Base-by-base conservation (phyloP, 805 yeast genomes). In the Priceomyces castillae region DNA sequence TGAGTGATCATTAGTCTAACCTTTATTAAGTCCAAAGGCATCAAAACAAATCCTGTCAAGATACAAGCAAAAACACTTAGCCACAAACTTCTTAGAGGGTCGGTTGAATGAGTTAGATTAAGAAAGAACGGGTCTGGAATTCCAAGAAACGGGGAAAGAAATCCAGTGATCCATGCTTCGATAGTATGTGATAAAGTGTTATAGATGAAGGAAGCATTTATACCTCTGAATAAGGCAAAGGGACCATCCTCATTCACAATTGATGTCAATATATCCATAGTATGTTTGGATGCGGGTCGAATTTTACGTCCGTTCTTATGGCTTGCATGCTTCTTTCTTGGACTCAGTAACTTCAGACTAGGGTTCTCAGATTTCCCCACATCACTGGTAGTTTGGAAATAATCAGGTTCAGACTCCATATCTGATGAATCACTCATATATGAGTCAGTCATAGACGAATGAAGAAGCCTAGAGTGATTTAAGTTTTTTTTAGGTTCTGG, bases 111-210 rank as follows among this genome's bases (percentile, higher is more conserved):
- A 16, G 87, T 74, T 40, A 86, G 74, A 49, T 88, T 96, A 52
- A 89, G 82, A 59, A 89, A 84, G 48, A 82, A 80, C 2, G 97
- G 97, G 59, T 90, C 97, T 0, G 97, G 96, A 23, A 89, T 79
- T 15, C 86, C 84, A 41, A 86, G 62, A 37, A 87, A 67, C 2
- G 97, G 94, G 3, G 96, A 82, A 6, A 90, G 59, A 49, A 90
- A 79, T 3, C 97, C 97, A 0, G 95, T 85, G 38, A 90, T 73
- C 97, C 98, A 90, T 1, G 96, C 88, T 57, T 87, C 92, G 37
- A 90, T 67, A 0, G 96, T 85, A 39, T 81, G 79, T 2, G 84
- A 78, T 15, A 89, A 69, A 0, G 95, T 85, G 42, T 78, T 84
- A 58, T 85, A 76, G 15, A 94, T 72, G 55, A 90, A 92, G 0